These are phyloP conservation scores for Phytopythium cucurbitacearum DNA, from an alignment of 352 stramenopile species.

Conservation along the genomic window DNA sequence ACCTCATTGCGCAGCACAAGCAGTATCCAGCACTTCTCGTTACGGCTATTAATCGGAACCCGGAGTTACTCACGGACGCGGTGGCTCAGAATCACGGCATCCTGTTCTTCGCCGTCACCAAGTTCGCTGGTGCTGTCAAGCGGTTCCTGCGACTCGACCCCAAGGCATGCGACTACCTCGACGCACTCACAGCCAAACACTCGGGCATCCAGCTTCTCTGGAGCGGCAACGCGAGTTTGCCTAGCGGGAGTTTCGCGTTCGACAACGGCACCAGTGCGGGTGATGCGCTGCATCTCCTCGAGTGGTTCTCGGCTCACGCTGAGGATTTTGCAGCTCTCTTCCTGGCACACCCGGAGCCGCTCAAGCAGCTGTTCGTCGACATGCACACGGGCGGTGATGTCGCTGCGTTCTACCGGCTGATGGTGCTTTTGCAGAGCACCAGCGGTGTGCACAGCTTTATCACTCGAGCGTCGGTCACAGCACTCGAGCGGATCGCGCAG, in stretches of 20 bases:
- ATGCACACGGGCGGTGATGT: conserved; percentile 51
- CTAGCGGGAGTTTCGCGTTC: neutral
- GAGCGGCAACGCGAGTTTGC: conserved; percentile 15
- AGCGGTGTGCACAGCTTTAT: conserved; percentile 57
- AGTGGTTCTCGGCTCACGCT: conserved; percentile 62
- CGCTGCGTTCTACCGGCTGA: conserved; percentile 53
- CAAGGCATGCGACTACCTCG: conserved; percentile 49
- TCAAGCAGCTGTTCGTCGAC: conserved; percentile 60
- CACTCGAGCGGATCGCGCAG: conserved; percentile 50
- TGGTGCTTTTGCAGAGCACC: conserved; percentile 59
- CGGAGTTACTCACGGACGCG: conserved; percentile 60
- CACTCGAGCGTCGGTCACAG: conserved; percentile 38
- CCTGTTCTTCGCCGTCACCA: conserved; percentile 63
- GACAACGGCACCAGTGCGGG: neutral
- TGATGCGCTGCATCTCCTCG: conserved; percentile 25
- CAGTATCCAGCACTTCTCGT: conserved; percentile 55
- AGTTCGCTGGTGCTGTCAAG: conserved; percentile 63
- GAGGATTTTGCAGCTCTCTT: conserved; percentile 45
- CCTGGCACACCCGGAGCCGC: conserved; percentile 44
- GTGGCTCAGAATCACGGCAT: conserved; percentile 64
- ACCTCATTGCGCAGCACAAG: conserved; percentile 46
- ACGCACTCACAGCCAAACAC: conserved; percentile 39
- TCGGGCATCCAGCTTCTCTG: conserved; percentile 62
- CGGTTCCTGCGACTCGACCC: conserved; percentile 56
- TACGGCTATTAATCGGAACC: conserved; percentile 54